Evolutionary conservation across 768 basidiomycete genomes (phyloP), one percentile per base, ranked within the genome.

Genomic region (Termitomyces sp.): DNA sequence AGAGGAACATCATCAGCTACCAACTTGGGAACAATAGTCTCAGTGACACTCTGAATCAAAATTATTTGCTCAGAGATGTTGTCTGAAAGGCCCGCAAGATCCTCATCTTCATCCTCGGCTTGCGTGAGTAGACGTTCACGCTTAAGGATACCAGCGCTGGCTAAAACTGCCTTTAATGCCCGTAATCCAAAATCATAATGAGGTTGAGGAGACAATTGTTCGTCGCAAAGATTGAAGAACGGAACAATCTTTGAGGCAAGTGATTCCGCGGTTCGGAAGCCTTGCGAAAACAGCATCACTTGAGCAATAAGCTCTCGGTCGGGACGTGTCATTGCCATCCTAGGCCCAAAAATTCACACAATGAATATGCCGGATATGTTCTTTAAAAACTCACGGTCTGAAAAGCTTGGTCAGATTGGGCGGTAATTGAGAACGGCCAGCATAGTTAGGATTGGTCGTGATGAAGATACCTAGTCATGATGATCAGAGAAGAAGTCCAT

Each of bases 101-200:
- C 78, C 24, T 80, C 78, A 5, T 72, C 75, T 12, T 68, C 69
- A 39, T 75, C 76, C 53, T 79, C 79, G 8, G 70, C 75, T 35
- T 74, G 71, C n/a, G 81, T 78, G 24, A 86, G 84, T 48, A 96
- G 77, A 22, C 94, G 87, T 74, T 94, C 92, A 65, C 97, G 89
- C 77, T 98, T 99, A 65, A 99, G 82, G 63, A 97, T 96, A 84
- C 97, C 97, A 48, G 97, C 97, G 70, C 94, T 97, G 15, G 94
- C 88, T 33, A 99, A 81, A 6, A 99, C 97, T 33, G 97, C 92
- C 73, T 99, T 99, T 59, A 99, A 81, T 4, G 97, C 97, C 64
- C 97, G 93, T 36, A 99, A 82, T 77, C 97, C 97, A 69, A 99
- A 99, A 78, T 99, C 97, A 71, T 99, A 99, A 78, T 99, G 97